phyloP scores from a whole-genome alignment of 306 rosid species.

The Neltuma alba region DNA sequence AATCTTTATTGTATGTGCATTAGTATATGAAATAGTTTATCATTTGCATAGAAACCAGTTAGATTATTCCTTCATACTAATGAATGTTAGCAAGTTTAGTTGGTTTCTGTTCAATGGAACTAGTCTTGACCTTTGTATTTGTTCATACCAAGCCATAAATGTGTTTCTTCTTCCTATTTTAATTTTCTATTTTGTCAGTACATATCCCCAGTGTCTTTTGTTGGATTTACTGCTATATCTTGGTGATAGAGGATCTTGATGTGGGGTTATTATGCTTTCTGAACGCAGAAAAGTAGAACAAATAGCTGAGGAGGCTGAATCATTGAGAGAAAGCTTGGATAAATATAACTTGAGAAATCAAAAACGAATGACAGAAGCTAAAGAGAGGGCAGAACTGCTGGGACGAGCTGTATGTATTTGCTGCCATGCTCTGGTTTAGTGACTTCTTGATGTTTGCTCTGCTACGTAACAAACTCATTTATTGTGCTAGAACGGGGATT shows the following conservation, averaged over 20 bases:
- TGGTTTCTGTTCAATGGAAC: neutral
- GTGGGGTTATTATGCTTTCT: neutral
- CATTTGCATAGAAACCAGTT: neutral
- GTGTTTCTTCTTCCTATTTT: neutral
- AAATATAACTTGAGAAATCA: conserved; percentile 62
- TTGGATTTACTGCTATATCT: conserved; percentile 18
- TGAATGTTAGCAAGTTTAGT: neutral
- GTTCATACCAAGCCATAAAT: neutral
- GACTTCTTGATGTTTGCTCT: neutral
- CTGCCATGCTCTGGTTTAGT: conserved; percentile 21
- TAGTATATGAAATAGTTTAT: neutral
- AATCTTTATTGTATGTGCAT: neutral
- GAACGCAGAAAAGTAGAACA: conserved; percentile 80
- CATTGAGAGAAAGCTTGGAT: conserved; percentile 72
- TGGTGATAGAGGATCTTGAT: conserved; percentile 22
- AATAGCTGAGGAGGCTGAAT: conserved; percentile 80
- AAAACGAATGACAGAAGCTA: conserved; percentile 66
- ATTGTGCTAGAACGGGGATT: conserved; percentile 60
- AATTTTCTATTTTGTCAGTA: neutral
- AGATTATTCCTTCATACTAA: neutral
- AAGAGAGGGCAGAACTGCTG: conserved; percentile 74
- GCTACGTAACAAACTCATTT: neutral
- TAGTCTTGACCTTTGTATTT: neutral
- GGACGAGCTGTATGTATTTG: conserved; percentile 67
- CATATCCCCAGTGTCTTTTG: conserved; percentile 25